Evolutionary conservation across 2,329 filamentous ascomycete species (phyloP).

Genomic region (Penicillium sclerotiorum): DNA sequence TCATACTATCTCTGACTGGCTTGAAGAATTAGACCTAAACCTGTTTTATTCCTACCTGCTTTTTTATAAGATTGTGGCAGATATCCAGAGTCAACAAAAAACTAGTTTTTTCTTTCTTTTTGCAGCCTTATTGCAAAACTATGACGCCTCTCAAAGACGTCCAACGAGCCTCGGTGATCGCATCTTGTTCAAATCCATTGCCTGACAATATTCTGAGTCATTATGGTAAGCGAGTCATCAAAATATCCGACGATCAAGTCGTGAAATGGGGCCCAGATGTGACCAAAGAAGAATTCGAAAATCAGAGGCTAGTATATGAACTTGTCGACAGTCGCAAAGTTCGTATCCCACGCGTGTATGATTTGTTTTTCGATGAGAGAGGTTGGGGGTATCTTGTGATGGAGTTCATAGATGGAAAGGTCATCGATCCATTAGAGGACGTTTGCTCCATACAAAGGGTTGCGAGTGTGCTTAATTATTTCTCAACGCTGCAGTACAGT

Average conservation of each 20-base stretch:
- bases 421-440: slow-evolving; percentile 20
- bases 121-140: background rate
- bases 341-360: slow-evolving; percentile 20
- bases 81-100: too few relatives aligned
- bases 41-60: too few relatives aligned
- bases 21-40: too few relatives aligned
- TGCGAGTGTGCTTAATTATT: slow-evolving; percentile 16
- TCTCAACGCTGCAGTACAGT: slow-evolving; percentile 10
- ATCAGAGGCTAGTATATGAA: slow-evolving; percentile 15
- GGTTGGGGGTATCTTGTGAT: slow-evolving; percentile 25
- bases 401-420: slow-evolving; percentile 22
- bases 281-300: slow-evolving; percentile 14
- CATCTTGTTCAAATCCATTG: slow-evolving; percentile 9
- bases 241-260: slow-evolving; percentile 17
- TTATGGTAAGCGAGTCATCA: slow-evolving; percentile 15
- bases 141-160: background rate
- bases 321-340: slow-evolving; percentile 16
- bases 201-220: slow-evolving; percentile 10
- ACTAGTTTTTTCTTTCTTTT: slow-evolving; percentile 2
- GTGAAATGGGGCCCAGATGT: slow-evolving; percentile 18
- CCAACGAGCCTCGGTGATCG: slow-evolving; percentile 10
- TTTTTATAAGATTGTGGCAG: too few relatives aligned
- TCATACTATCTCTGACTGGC: too few relatives aligned
- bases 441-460: slow-evolving; percentile 11
- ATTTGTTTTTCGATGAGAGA: slow-evolving; percentile 17